Percentiles rank a stretch among this genome's conserved stretches.
Conservation (phyloP, 2,329 filamentous ascomycete genomes). For the Hypoxylon sp. region DNA sequence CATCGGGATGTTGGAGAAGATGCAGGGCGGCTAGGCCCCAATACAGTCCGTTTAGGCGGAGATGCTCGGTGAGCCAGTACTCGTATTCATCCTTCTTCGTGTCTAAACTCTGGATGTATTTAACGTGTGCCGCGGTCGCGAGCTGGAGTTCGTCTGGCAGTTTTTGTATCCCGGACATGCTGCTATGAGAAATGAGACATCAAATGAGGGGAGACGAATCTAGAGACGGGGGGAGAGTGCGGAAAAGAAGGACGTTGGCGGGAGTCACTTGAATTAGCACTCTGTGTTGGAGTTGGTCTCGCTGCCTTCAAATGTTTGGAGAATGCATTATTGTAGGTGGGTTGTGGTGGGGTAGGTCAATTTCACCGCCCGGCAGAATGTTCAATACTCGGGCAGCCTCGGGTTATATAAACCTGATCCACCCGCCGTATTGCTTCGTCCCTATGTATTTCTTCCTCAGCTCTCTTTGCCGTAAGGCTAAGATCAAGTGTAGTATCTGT, state of each 20-base stretch:
- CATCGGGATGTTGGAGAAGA: conserved; percentile 84
- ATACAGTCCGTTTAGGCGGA: conserved; percentile 95
- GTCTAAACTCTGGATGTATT: conserved; percentile 93
- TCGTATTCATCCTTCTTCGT: conserved; percentile 94
- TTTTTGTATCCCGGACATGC: conserved; percentile 56
- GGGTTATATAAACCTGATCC: conserved; percentile 11
- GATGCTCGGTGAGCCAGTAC: conserved; percentile 97
- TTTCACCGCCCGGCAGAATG: conserved; percentile 35
- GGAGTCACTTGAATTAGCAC: not conserved
- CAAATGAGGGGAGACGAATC: not conserved
- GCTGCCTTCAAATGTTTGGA: conserved; percentile 7
- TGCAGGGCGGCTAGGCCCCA: conserved; percentile 94
- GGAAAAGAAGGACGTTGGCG: not conserved
- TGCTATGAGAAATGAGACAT: conserved; percentile 37
- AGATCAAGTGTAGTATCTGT: conserved; percentile 77
- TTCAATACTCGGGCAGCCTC: not conserved
- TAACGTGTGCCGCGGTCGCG: conserved; percentile 77
- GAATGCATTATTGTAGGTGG: not conserved
- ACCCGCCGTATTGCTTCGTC: conserved; percentile 20
- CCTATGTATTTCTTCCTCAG: conserved; percentile 41
- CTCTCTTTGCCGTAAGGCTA: conserved; percentile 66
- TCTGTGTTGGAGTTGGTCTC: not conserved
- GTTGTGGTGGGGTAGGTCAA: conserved; percentile 15
- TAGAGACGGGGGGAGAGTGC: not conserved
- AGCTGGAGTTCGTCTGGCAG: conserved; percentile 62